Base-by-base conservation (phyloP, 108 stramenopile genomes). In the Cyclotella distinguenda region DNA sequence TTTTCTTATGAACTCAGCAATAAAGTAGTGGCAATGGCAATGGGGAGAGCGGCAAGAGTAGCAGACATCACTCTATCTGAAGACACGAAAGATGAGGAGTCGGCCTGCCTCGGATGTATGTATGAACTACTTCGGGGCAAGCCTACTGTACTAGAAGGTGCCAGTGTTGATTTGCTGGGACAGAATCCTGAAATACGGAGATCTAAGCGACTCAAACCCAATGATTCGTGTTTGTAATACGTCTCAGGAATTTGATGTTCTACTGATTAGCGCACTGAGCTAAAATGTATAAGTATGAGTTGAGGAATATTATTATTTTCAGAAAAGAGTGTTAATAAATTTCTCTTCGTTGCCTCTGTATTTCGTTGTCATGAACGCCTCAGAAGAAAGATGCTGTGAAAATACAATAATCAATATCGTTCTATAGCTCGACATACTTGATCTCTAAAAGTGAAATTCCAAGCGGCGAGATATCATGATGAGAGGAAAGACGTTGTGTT, bases 1-100 rank as follows among this genome's bases (percentile, higher is more conserved):
- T 64, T 64, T 52, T 64, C 63, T 3, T 51, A 48, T 33, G 46
- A 64, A 3, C 22, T 64, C 23, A 64, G 23, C 25, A 64, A 50
- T 51, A 18, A 19, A 3, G 12, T 64, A 8, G 46, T 64, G 7
- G 48, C 15, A 19, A 35, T 32, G 35, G 49, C 63, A 25, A 35
- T 64, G 34, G 49, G 36, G 19, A 28, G 63, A 15, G 50, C 32
- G 0, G 42, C 63, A 16, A 35, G 26, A 40, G 25, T 39, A 21
- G 46, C 33, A 1, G 60, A 47, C 8, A 31, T 34, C 22, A 6
- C 8, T 19, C 8, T 12, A 9, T 36, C 2, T 11, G 30, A 16
- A 39, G 31, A 48, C 5, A 11, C 10, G 7, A 51, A 64, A 22
- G 49, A 50, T 21, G 63, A 64, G 33, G 31, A 64, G 26, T 48